These are phyloP conservation scores for Sclerotinia trifoliorum DNA, from an alignment of 2,329 filamentous ascomycete genomes.

Conservation along the genomic window DNA sequence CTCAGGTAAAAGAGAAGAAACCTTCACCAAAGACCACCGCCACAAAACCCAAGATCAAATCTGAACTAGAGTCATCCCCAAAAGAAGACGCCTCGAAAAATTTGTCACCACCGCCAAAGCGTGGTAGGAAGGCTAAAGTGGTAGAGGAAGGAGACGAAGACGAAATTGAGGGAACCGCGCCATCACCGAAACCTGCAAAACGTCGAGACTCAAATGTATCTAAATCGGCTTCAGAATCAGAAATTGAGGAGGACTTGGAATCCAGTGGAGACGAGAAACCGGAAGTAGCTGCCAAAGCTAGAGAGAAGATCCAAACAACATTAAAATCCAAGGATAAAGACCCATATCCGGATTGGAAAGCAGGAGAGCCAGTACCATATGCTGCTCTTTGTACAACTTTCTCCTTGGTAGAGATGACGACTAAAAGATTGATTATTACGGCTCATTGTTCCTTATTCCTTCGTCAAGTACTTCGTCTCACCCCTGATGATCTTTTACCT, in stretches of 20 bases:
- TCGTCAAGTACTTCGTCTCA: slow-evolving; percentile 88
- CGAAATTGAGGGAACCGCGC: slow-evolving; percentile 44
- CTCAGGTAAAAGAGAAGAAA: slow-evolving; percentile 49
- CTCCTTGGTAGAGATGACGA: slow-evolving; percentile 90
- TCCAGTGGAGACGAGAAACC: slow-evolving; percentile 64
- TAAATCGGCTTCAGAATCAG: slow-evolving; percentile 49
- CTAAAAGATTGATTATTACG: slow-evolving; percentile 83
- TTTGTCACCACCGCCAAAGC: slow-evolving; percentile 27
- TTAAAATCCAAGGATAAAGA: slow-evolving; percentile 69
- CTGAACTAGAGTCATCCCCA: slow-evolving; percentile 24
- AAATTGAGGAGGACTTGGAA: slow-evolving; percentile 44
- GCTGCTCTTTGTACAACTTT: slow-evolving; percentile 93
- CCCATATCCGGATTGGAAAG: slow-evolving; percentile 92
- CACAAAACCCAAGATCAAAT: slow-evolving; percentile 29
- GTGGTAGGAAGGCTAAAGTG: slow-evolving; percentile 27
- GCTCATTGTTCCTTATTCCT: slow-evolving; percentile 89
- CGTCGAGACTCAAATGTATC: slow-evolving; percentile 40
- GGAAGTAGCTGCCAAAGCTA: slow-evolving; percentile 68
- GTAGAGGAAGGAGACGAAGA: slow-evolving; percentile 31
- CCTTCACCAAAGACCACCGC: slow-evolving; percentile 19
- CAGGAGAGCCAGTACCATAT: slow-evolving; percentile 86
- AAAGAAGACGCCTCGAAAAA: slow-evolving; percentile 24
- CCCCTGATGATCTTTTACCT: slow-evolving; percentile 80
- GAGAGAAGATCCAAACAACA: slow-evolving; percentile 76
- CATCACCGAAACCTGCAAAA: slow-evolving; percentile 32